Percentiles rank a stretch among this genome's conserved stretches.
Evolutionary conservation across 306 rosid genomes (phyloP).

Genomic region (Mimosa pudica): DNA sequence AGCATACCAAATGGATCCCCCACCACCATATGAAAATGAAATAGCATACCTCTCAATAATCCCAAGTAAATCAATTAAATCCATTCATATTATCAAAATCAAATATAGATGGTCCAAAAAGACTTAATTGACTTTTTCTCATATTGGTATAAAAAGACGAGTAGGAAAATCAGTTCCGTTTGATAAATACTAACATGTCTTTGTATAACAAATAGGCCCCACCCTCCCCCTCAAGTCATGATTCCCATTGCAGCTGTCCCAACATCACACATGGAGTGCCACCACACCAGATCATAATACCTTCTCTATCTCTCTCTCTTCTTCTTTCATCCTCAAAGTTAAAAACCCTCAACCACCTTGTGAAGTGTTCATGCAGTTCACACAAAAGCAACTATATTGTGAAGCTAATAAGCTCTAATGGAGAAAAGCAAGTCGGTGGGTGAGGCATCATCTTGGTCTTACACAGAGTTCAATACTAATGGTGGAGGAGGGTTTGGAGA

Average conservation of each 20-base stretch:
- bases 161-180: no score
- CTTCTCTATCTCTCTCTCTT: neutral
- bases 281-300: slow-evolving; percentile 24
- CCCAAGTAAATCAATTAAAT: neutral
- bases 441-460: slow-evolving; percentile 48
- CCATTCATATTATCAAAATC: no score
- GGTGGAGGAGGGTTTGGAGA: slow-evolving; percentile 41
- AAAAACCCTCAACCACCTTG: slow-evolving; percentile 38
- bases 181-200: neutral
- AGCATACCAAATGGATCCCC: slow-evolving; percentile 1
- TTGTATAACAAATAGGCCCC: slow-evolving; percentile 26
- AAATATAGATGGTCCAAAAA: no score
- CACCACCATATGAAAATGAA: neutral
- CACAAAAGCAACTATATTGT: neutral
- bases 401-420: slow-evolving; percentile 37
- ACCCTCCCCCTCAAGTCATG: slow-evolving; percentile 36
- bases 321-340: slow-evolving; percentile 24
- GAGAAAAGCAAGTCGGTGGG: slow-evolving; percentile 72
- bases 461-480: slow-evolving; percentile 44
- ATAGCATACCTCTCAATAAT: slow-evolving; percentile 5
- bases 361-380: slow-evolving; percentile 30
- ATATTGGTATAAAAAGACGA: no score
- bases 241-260: slow-evolving; percentile 39
- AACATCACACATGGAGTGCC: slow-evolving; percentile 66
- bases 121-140: no score